A percentile compares a stretch with the other conserved stretches of the same genome.
Conservation (phyloP, 2,329 filamentous ascomycete genomes). For the Trichophyton schoenleinii region DNA sequence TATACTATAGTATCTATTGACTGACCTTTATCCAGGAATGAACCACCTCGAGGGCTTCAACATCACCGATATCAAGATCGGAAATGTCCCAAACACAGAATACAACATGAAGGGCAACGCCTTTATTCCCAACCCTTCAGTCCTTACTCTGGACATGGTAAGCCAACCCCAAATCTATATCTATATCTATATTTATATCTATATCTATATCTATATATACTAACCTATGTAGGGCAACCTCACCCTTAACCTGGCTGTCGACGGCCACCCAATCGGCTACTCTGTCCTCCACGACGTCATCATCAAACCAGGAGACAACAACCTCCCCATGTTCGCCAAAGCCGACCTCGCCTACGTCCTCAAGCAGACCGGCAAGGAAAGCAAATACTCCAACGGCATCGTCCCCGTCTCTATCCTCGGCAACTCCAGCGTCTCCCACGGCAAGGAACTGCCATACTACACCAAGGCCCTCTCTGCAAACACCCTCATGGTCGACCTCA, state of each 20-base stretch:
- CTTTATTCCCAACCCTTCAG: conserved; percentile 48
- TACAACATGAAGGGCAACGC: conserved; percentile 44
- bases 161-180: neutral
- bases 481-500: conserved; percentile 34
- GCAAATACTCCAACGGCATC: conserved; percentile 35
- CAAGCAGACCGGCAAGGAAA: conserved; percentile 17
- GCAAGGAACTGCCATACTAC: conserved; percentile 42
- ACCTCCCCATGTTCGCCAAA: conserved; percentile 36
- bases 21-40: conserved; percentile 35
- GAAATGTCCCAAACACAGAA: conserved; percentile 24
- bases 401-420: conserved; percentile 41
- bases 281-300: conserved; percentile 39
- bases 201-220: neutral
- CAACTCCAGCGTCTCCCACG: conserved; percentile 37
- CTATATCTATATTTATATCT: neutral
- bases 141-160: conserved; percentile 43
- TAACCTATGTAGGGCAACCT: conserved; percentile 37
- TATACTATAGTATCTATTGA: neutral
- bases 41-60: conserved; percentile 43
- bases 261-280: conserved; percentile 38
- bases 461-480: conserved; percentile 39
- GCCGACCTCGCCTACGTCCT: conserved; percentile 34
- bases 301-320: conserved; percentile 44
- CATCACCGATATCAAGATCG: conserved; percentile 38
- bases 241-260: conserved; percentile 41